These are phyloP conservation scores for Asterochloris erici DNA, from an alignment of 139 green algal species.

Conservation along the genomic window DNA sequence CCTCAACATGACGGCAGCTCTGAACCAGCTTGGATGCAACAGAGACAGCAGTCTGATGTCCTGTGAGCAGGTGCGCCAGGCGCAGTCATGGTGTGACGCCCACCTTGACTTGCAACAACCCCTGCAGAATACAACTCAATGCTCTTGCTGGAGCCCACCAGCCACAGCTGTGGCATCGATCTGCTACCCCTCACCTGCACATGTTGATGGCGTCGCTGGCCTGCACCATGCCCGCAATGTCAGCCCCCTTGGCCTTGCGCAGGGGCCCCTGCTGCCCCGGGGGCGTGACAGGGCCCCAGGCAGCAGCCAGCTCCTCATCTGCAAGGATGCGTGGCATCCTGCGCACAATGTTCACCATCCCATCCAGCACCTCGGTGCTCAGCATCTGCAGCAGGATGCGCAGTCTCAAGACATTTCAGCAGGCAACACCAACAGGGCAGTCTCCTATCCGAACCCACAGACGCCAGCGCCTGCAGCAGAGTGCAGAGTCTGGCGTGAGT, in stretches of 20 bases:
- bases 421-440: neutral
- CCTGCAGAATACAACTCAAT: neutral
- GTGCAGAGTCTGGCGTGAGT: neutral
- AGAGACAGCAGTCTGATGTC: neutral
- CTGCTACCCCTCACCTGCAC: neutral
- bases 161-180: neutral
- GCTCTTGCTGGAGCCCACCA: neutral
- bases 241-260: neutral
- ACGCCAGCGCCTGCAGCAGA: too few relatives aligned
- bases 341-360: slow-evolving; percentile 12
- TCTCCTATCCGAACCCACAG: too few relatives aligned
- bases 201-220: slow-evolving; percentile 11
- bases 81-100: too few relatives aligned
- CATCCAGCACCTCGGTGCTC: slow-evolving; percentile 11
- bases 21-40: neutral
- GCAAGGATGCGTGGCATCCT: slow-evolving; percentile 14
- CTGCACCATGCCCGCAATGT: slow-evolving; percentile 13
- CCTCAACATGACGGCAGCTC: neutral
- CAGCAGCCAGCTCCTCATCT: neutral
- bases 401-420: too few relatives aligned
- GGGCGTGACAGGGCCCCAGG: neutral
- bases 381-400: neutral
- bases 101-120: too few relatives aligned
- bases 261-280: neutral
- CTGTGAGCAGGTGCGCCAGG: neutral